These are phyloP conservation scores for Boletus huronensis DNA, from an alignment of 768 basidiomycete genomes.

Conservation along the genomic window DNA sequence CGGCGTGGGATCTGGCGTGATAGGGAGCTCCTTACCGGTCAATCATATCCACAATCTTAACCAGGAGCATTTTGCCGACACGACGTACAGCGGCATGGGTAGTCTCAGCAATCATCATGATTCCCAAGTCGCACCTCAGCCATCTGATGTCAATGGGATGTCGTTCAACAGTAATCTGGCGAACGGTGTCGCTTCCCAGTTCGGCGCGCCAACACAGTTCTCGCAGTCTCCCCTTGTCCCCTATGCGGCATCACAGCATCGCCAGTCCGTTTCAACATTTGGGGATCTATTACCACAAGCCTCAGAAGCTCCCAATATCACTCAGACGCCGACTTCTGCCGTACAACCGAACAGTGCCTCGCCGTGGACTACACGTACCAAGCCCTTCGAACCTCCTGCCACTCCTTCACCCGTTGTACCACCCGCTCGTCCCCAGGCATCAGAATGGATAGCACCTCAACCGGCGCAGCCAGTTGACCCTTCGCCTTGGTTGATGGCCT, in stretches of 20 bases:
- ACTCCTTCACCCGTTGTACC: conserved; percentile 19
- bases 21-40: conserved; percentile 17
- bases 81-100: conserved; percentile 22
- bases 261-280: conserved; percentile 21
- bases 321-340: conserved; percentile 22
- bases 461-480: conserved; percentile 33
- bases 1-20: conserved; percentile 15
- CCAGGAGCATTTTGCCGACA: conserved; percentile 28
- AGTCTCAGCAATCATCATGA: conserved; percentile 21
- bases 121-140: conserved; percentile 21
- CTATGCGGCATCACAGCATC: conserved; percentile 18
- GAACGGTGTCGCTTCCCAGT: conserved; percentile 24
- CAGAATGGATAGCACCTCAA: conserved; percentile 38
- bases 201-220: conserved; percentile 15
- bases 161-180: conserved; percentile 14
- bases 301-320: conserved; percentile 14
- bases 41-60: conserved; percentile 21
- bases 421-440: conserved; percentile 23
- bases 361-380: conserved; percentile 23
- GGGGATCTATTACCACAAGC: conserved; percentile 20
- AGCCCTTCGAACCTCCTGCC: conserved; percentile 19
- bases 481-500: conserved; percentile 55
- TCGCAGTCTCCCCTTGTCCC: conserved; percentile 22
- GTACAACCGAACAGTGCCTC: conserved; percentile 20
- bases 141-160: conserved; percentile 24